These are phyloP conservation scores for Rutstroemia sp. DNA, from an alignment of 2,329 filamentous ascomycete genomes.

Conservation along the genomic window DNA sequence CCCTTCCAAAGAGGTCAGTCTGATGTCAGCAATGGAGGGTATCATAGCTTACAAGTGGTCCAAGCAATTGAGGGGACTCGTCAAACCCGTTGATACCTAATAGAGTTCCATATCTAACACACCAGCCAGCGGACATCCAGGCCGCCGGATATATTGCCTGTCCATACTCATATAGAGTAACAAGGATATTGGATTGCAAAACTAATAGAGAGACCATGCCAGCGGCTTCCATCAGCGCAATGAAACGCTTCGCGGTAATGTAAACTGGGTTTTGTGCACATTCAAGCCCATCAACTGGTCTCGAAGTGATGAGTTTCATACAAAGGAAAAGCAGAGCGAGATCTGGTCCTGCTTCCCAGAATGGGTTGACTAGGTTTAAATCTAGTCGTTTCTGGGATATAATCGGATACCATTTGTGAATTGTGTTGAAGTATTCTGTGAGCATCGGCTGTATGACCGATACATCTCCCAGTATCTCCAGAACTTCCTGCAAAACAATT, in stretches of 20 bases:
- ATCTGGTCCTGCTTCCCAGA: slow-evolving; percentile 39
- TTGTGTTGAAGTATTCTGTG: slow-evolving; percentile 36
- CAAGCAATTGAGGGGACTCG: slow-evolving; percentile 32
- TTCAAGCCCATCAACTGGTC: slow-evolving; percentile 31
- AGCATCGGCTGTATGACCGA: slow-evolving; percentile 33
- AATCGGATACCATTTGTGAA: slow-evolving; percentile 42
- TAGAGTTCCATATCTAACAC: slow-evolving; percentile 38
- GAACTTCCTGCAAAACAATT: slow-evolving; percentile 29
- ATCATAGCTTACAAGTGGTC: slow-evolving; percentile 27
- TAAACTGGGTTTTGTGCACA: slow-evolving; percentile 35
- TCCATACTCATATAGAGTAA: slow-evolving; percentile 41
- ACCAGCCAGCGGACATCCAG: slow-evolving; percentile 40
- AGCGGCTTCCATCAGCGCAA: slow-evolving; percentile 34
- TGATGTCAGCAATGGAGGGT: not conserved
- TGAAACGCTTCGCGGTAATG: slow-evolving; percentile 36
- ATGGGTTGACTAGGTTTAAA: slow-evolving; percentile 32
- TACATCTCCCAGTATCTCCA: slow-evolving; percentile 34
- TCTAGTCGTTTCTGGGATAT: slow-evolving; percentile 38
- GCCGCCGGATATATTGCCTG: slow-evolving; percentile 44
- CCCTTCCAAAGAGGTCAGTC: slow-evolving; percentile 20
- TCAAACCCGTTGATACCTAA: slow-evolving; percentile 36
- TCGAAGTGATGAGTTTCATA: slow-evolving; percentile 39
- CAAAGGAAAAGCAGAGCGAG: slow-evolving; percentile 39
- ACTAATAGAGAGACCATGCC: slow-evolving; percentile 36
- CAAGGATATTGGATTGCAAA: slow-evolving; percentile 39